Percentiles rank a stretch among this genome's conserved stretches.
Conservation (phyloP, 2,329 filamentous ascomycete species). For the Colletotrichum limetticola region DNA sequence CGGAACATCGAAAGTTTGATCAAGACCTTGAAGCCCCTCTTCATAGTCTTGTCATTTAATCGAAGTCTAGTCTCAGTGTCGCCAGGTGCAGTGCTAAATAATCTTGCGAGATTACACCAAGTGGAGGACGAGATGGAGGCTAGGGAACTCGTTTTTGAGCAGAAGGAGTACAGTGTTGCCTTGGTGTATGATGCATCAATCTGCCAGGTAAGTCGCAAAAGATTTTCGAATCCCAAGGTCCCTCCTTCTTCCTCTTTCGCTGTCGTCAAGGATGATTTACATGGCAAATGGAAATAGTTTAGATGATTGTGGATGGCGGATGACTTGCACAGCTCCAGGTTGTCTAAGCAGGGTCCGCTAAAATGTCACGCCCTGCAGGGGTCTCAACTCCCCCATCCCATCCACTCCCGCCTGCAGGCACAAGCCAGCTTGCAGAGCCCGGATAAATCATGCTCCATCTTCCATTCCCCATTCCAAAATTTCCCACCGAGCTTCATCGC, state of each 20-base stretch:
- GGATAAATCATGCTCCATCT: conserved; percentile 13
- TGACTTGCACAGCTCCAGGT: not conserved
- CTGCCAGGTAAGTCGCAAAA: not conserved
- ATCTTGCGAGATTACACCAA: not conserved
- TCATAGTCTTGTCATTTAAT: not conserved
- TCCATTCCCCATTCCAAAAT: conserved; percentile 8
- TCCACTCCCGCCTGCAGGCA: not conserved
- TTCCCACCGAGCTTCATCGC: not conserved
- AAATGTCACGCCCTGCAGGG: not conserved
- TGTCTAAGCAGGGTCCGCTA: not conserved
- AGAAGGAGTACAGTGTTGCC: not conserved
- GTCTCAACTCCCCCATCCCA: not conserved
- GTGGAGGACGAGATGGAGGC: not conserved
- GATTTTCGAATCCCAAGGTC: not conserved
- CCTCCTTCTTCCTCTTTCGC: not conserved
- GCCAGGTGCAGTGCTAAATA: not conserved
- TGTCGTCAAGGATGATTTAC: not conserved
- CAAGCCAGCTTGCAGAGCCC: not conserved
- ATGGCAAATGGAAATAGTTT: not conserved
- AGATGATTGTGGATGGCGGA: not conserved
- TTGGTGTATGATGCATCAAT: not conserved
- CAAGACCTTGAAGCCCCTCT: not conserved
- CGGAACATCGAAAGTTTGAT: not conserved
- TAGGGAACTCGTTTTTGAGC: not conserved
- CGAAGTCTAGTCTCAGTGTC: no score